Evolutionary conservation across 495 filamentous ascomycete species (phyloP).

Genomic region (Aspergillus biplanus): DNA sequence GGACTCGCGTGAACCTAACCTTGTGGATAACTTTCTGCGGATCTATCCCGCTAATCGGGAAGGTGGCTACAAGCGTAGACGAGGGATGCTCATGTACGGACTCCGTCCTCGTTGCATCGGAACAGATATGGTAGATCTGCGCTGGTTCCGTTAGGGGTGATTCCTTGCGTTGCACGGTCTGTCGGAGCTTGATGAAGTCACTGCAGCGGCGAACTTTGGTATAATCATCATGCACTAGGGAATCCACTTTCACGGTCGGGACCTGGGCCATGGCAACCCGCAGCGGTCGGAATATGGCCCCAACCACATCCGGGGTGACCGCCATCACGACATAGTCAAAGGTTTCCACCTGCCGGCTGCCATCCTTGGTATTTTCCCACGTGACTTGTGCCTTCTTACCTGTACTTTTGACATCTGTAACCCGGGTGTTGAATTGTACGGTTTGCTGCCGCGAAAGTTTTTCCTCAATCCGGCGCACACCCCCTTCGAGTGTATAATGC

Average conservation of each 20-base stretch:
- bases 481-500: conserved; percentile 53
- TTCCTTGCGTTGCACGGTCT: not conserved
- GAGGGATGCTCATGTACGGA: conserved; percentile 40
- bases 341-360: not conserved
- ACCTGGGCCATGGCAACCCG: conserved; percentile 37
- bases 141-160: not conserved
- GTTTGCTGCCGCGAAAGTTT: conserved; percentile 39
- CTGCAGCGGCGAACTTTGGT: conserved; percentile 14
- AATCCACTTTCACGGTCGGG: conserved; percentile 46
- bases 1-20: conserved; percentile 35
- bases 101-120: conserved; percentile 29
- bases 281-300: conserved; percentile 47
- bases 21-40: conserved; percentile 33
- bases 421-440: conserved; percentile 26
- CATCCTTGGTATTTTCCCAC: conserved; percentile 9
- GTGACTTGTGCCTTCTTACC: conserved; percentile 21
- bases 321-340: conserved; percentile 52
- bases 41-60: conserved; percentile 37
- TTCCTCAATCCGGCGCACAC: conserved; percentile 49
- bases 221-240: conserved; percentile 49
- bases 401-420: conserved; percentile 22
- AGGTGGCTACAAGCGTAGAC: conserved; percentile 37
- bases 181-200: not conserved
- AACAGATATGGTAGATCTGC: not conserved
- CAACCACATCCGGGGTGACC: conserved; percentile 47